Base-by-base conservation (phyloP, 495 filamentous ascomycete genomes). In the Podospora pseudocomata region DNA sequence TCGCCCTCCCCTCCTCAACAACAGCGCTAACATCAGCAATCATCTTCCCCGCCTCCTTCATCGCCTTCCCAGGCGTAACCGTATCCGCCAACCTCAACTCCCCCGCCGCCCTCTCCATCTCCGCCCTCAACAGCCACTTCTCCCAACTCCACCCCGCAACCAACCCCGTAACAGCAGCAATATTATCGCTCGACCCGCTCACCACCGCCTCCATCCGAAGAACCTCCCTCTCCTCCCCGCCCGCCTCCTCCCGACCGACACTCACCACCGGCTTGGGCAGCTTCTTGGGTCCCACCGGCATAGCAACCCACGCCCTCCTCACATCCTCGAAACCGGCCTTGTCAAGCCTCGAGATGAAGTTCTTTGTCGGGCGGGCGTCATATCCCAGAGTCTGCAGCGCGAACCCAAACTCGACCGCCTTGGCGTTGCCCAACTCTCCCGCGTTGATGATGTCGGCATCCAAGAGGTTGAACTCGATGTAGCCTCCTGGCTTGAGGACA, bases 71-170 rank as follows among this genome's bases (percentile, higher is more conserved):
- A 26, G 81, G 79, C 18, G 77, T 79, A 62, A 80, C 80, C 5
- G 76, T 80, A 73, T 82, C 79, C n/a, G 72, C 74, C 53, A 91
- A 81, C 15, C 85, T 83, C 68, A 83, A 80, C 68, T 88, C 82
- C 44, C 87, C 87, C 13, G 87, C 86, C 5, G 90, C 90, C 84
- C 91, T 93, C 82, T 97, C 94, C 75, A 88, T 84, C 77, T 94
- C 89, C 73, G 94, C 80, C 79, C 90, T 92, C 69, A 97, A 75
- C 78, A 97, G 85, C 95, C 95, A 98, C 78, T 91, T 90, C 85
- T 98, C 95, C 94, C 94, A 99, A 71, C 89, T 86, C 92, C 94
- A 96, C 28, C 89, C 87, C 15, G 93, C 95, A 4, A 96, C 86
- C 19, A 97, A 73, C 5, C 93, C 93, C 0, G 92, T 89, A 61